Conservation (phyloP, 1,284 basidiomycete species). For the Ceratobasidium papillatum region DNA sequence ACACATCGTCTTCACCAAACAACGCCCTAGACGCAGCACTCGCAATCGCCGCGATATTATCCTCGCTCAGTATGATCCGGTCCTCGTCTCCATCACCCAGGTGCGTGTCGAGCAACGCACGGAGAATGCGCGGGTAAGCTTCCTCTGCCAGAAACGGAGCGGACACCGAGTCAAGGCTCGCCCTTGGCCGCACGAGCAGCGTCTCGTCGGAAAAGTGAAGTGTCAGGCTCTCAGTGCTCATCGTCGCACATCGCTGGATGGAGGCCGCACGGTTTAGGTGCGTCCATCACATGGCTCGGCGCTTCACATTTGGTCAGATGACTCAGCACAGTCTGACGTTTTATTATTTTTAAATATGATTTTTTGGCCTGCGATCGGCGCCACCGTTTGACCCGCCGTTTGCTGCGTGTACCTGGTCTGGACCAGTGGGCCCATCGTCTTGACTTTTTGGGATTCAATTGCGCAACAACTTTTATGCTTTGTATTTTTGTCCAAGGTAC, state of each 20-base stretch:
- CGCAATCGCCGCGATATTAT: constrained; percentile 26
- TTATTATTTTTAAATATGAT: background rate
- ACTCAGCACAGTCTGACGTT: background rate
- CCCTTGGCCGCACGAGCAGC: background rate
- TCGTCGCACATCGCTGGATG: constrained; percentile 45
- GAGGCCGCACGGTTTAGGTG: background rate
- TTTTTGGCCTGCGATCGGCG: background rate
- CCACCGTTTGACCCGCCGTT: background rate
- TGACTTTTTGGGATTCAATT: background rate
- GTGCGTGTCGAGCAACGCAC: constrained; percentile 14
- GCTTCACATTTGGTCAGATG: background rate
- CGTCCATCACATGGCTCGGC: background rate
- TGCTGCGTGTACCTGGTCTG: background rate
- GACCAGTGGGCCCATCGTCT: background rate
- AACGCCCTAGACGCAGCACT: constrained; percentile 26
- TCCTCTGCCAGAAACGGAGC: constrained; percentile 36
- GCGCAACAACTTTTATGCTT: too few relatives aligned
- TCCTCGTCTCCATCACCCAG: constrained; percentile 21
- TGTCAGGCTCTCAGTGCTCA: constrained; percentile 23
- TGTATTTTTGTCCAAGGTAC: too few relatives aligned
- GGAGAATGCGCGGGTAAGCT: constrained; percentile 34
- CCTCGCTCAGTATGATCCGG: constrained; percentile 29
- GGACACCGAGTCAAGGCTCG: constrained; percentile 3
- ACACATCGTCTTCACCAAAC: constrained; percentile 21
- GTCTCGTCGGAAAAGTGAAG: constrained; percentile 13